Evolutionary conservation across 108 stramenopile genomes (phyloP), one percentile per base, ranked within the genome.

Genomic region (Skeletonema menzelii): DNA sequence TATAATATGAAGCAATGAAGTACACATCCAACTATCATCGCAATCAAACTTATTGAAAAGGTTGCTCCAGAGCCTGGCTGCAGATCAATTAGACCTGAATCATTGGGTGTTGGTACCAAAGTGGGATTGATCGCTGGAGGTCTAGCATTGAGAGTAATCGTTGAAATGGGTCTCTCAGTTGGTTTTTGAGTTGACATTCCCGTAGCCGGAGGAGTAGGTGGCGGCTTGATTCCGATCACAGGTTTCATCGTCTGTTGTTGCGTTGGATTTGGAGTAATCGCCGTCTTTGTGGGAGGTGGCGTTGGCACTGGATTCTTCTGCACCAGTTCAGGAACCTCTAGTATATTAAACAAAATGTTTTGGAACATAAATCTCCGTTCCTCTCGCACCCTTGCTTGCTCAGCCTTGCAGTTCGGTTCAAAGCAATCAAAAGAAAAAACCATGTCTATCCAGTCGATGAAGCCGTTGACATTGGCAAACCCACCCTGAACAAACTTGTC

Each of bases 401-500:
- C 58, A 38, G 59, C 27, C 27, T 38, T 24, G 27, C 75, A 76
- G 7, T 27, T 20, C 24, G 20, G 15, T 20, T 62, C 61, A 17
- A 32, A 40, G 55, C 75, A 76, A 49, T 40, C 35, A 40, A 62
- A 61, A 10, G 75, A 60, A 24, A 76, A 53, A 19, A 62, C 75
- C 27, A n/a, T 2, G 13, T 67, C 75, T 2, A 76, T 67, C 17
- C 44, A 53, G 46, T 78, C 77, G 20, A 78, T 78, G 55, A 78
- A 78, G 13, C 20, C 12, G 15, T 47, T 67, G 35, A 35, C 40
- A 40, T 73, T 35, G 17, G 19, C 67, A 28, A 78, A 68, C 12
- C 65, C 42, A 26, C 56, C 47, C 17, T 78, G 58, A 19, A 78
- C 63, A 20, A 78, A 62, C 6, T 46, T 46, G 14, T 72, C 47